Evolutionary conservation across 768 basidiomycete species (phyloP), one percentile per base, ranked within the genome.

Genomic region (Sporobolomyces roseus): DNA sequence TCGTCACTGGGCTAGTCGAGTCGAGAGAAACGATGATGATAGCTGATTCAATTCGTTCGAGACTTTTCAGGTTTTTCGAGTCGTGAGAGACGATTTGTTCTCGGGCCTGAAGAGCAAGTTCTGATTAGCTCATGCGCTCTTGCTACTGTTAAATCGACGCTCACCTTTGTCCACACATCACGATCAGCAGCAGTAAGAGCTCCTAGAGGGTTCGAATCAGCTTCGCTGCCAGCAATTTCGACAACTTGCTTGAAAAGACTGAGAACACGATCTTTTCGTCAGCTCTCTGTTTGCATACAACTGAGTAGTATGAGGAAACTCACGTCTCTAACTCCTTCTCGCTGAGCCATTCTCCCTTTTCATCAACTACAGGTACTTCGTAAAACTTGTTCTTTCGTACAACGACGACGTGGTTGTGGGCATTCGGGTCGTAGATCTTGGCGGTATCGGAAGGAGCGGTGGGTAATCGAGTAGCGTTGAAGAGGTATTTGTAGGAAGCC

Each of bases 401-500:
- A 63, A 94, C 90, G 38, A 93, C 85, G 77, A 96, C 83, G 79
- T 98, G 93, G 73, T 96, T 90, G 80, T 94, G 84, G 19, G 81
- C 78, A 53, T 80, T 78, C 2, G 88, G 80, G 73, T 89, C 84
- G 78, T 91, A 94, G 79, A 92, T 93, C 61, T 79, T 80, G 9
- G 90, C 91, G 1, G 86, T 88, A 76, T 98, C 96, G 6, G 85
- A 84, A 0, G 90, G 89, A 70, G 88, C 86, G 58, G 82, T 82
- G 6, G 96, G 96, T 78, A 91, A 88, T 27, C 96, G 87, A n/a
- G 84, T 86, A 1, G 93, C 83, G 79, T 98, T 96, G 85, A 99
- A 99, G 83, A 98, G 83, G 88, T 92, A 94, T 78, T 92, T 87
- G 84, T 94, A 96, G n/a, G 91, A 91, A 0, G 82, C 82, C 91